Evolutionary conservation across 2,329 filamentous ascomycete genomes (phyloP).

Genomic region (Colletotrichum lupini): DNA sequence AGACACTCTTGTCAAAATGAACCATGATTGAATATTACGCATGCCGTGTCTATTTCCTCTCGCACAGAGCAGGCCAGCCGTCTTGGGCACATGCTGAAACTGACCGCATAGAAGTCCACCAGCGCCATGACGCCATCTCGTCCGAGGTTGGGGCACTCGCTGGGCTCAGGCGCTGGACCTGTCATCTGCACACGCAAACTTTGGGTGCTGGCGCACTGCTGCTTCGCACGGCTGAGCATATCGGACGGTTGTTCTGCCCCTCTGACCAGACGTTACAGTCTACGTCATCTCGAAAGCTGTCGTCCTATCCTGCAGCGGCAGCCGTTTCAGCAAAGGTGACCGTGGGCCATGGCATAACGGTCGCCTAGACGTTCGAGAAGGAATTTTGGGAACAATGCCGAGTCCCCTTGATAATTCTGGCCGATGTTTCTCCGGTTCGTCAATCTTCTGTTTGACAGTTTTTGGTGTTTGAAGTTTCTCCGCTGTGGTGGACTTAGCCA

Average conservation of each 20-base stretch:
- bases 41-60: background rate
- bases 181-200: constrained; percentile 19
- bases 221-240: background rate
- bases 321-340: constrained; percentile 12
- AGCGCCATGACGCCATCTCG: constrained; percentile 26
- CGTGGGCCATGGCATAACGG: background rate
- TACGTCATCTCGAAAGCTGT: constrained; percentile 22
- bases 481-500: background rate
- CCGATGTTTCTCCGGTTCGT: constrained; percentile 16
- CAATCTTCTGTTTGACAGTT: background rate
- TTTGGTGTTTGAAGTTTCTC: background rate
- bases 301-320: constrained; percentile 25
- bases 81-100: constrained; percentile 9
- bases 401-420: background rate
- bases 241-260: background rate
- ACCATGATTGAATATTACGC: background rate
- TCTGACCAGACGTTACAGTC: background rate
- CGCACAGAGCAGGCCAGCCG: background rate
- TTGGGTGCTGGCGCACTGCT: background rate
- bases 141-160: constrained; percentile 2
- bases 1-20: background rate
- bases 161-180: constrained; percentile 1
- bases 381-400: constrained; percentile 6
- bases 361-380: background rate
- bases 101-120: background rate